These are phyloP conservation scores for Melampsora larici-populina DNA, from an alignment of 1,284 basidiomycete genomes.

Conservation along the genomic window DNA sequence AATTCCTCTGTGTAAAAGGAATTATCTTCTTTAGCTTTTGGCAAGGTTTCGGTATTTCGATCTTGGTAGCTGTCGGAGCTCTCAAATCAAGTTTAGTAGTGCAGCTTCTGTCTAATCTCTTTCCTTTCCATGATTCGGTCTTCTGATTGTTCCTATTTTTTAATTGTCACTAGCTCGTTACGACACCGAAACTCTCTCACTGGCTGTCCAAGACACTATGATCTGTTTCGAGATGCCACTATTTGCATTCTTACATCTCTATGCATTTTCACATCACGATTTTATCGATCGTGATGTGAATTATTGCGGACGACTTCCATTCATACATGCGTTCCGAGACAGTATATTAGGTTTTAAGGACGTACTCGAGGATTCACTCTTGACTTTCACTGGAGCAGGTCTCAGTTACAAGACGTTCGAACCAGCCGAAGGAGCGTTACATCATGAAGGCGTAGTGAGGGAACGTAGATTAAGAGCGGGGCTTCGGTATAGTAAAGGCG, in stretches of 20 bases:
- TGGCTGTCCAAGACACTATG: slow-evolving; percentile 81
- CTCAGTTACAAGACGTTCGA: slow-evolving; percentile 96
- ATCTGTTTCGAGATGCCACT: slow-evolving; percentile 97
- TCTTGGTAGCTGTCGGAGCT: slow-evolving; percentile 74
- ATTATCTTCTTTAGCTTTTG: slow-evolving; percentile 98
- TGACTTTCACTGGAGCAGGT: slow-evolving; percentile 78
- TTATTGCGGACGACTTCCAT: slow-evolving; percentile 79
- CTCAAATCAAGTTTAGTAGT: slow-evolving; percentile 62
- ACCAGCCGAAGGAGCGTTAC: slow-evolving; percentile 86
- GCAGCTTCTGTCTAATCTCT: background rate
- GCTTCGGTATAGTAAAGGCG: slow-evolving; percentile 81
- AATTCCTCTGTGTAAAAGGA: slow-evolving; percentile 96
- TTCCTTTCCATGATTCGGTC: slow-evolving; percentile 41
- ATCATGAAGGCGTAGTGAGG: slow-evolving; percentile 71
- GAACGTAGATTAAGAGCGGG: slow-evolving; percentile 81
- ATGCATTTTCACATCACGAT: slow-evolving; percentile 75
- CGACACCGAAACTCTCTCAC: slow-evolving; percentile 82
- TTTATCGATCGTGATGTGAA: slow-evolving; percentile 68
- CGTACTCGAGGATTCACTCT: slow-evolving; percentile 77
- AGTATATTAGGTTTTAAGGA: slow-evolving; percentile 68
- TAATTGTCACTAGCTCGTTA: slow-evolving; percentile 56
- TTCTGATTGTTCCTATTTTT: background rate
- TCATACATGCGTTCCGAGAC: slow-evolving; percentile 80
- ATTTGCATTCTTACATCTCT: slow-evolving; percentile 89
- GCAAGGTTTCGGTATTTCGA: slow-evolving; percentile 83